These are phyloP conservation scores for Niebla homalea DNA, from an alignment of 495 filamentous ascomycete species.

Conservation along the genomic window DNA sequence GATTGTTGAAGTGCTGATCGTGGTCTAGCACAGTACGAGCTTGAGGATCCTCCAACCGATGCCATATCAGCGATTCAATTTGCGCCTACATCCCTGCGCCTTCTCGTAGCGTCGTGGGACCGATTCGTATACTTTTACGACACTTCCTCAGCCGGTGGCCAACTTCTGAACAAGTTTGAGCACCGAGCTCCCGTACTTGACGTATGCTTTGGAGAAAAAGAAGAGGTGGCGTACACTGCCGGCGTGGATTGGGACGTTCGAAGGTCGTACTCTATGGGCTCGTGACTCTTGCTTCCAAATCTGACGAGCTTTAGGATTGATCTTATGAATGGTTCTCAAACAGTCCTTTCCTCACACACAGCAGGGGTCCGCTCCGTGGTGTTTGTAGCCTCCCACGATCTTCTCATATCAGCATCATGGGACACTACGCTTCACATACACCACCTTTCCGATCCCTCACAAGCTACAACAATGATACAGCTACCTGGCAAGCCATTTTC, in stretches of 20 bases:
- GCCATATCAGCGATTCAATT: conserved; percentile 79
- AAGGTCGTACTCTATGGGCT: conserved; percentile 33
- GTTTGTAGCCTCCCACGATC: conserved; percentile 59
- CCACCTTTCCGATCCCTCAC: conserved; percentile 33
- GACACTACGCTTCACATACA: conserved; percentile 82
- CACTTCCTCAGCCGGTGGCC: conserved; percentile 44
- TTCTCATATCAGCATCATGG: conserved; percentile 86
- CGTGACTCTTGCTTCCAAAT: neutral
- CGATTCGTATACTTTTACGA: conserved; percentile 86
- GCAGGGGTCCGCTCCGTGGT: conserved; percentile 70
- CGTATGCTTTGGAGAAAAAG: conserved; percentile 70
- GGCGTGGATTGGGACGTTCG: conserved; percentile 78
- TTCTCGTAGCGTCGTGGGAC: conserved; percentile 93
- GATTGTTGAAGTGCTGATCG: too few species aligned
- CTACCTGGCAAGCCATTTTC: conserved; percentile 82
- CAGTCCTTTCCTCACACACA: conserved; percentile 62
- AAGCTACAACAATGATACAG: conserved; percentile 42
- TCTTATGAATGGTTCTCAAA: conserved; percentile 55
- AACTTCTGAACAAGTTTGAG: conserved; percentile 57
- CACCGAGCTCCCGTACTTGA: conserved; percentile 80
- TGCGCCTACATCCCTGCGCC: conserved; percentile 53
- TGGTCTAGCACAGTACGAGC: conserved; percentile 45
- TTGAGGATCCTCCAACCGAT: conserved; percentile 67
- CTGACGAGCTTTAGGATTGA: conserved; percentile 44
- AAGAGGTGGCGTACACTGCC: conserved; percentile 69